These are phyloP conservation scores for Blastobotrys apis DNA, from an alignment of 1,139 yeast species.

Conservation along the genomic window DNA sequence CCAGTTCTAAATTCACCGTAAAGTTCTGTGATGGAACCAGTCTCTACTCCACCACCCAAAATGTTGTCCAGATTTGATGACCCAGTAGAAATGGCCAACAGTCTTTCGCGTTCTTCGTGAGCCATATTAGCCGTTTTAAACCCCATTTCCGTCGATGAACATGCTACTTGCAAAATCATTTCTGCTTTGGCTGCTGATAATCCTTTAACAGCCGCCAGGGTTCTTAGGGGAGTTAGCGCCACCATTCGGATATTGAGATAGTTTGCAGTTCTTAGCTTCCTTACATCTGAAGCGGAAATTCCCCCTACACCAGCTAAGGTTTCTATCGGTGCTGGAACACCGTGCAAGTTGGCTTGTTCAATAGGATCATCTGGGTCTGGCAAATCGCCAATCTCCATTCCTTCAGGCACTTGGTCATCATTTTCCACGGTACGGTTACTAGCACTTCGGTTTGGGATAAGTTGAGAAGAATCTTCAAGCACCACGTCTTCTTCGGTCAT, in stretches of 20 bases:
- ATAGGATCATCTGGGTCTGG: slow-evolving; percentile 16
- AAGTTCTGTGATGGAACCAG: slow-evolving; percentile 94
- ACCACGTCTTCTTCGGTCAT: background rate
- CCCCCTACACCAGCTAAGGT: slow-evolving; percentile 45
- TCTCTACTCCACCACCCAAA: slow-evolving; percentile 95
- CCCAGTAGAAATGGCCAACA: slow-evolving; percentile 91
- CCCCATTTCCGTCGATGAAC: slow-evolving; percentile 89
- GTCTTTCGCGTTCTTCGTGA: slow-evolving; percentile 82
- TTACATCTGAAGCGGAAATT: slow-evolving; percentile 72
- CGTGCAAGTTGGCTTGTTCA: slow-evolving; percentile 15
- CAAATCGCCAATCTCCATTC: slow-evolving; percentile 7
- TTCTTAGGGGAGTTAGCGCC: slow-evolving; percentile 86
- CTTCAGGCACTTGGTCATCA: background rate
- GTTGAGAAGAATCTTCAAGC: slow-evolving; percentile 7
- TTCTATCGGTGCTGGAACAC: slow-evolving; percentile 15
- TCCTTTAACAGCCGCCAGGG: slow-evolving; percentile 74
- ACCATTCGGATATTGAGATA: slow-evolving; percentile 85
- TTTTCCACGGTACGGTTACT: background rate
- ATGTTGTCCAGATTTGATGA: slow-evolving; percentile 90
- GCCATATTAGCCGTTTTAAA: slow-evolving; percentile 96
- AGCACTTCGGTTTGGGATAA: slow-evolving; percentile 6
- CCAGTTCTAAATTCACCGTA: slow-evolving; percentile 99
- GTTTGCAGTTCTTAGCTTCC: slow-evolving; percentile 77
- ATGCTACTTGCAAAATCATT: slow-evolving; percentile 72
- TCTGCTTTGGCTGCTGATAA: slow-evolving; percentile 96